Evolutionary conservation across 306 rosid genomes (phyloP).

Genomic region (Vigna hirtella): DNA sequence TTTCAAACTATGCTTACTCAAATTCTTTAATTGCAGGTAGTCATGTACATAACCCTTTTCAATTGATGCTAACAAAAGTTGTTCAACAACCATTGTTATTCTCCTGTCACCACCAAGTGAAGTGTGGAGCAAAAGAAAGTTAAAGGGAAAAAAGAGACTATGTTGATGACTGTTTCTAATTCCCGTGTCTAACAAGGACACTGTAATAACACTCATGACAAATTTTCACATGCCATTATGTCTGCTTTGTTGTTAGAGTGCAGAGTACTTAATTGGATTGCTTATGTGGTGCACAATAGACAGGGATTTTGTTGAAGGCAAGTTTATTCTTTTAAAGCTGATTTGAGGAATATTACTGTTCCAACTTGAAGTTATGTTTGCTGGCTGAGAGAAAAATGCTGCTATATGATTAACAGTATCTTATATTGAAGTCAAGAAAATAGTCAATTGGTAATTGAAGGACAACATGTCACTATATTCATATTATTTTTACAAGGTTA

Average conservation of each 20-base stretch:
- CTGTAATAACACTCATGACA: constrained; percentile 23
- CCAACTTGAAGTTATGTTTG: constrained; percentile 14
- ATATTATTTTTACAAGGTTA: not conserved
- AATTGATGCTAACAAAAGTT: constrained; percentile 39
- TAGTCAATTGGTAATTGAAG: constrained; percentile 26
- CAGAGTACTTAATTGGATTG: constrained; percentile 12
- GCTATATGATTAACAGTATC: constrained; percentile 7
- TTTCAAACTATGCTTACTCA: constrained; percentile 35
- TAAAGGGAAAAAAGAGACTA: constrained; percentile 14
- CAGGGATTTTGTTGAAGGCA: constrained; percentile 36
- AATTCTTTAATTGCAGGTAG: constrained; percentile 51
- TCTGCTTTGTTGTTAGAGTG: constrained; percentile 36
- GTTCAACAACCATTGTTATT: constrained; percentile 37
- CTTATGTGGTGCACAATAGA: constrained; percentile 29
- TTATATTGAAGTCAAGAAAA: not conserved
- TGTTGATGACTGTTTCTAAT: constrained; percentile 29
- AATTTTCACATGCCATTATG: not conserved
- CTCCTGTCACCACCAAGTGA: constrained; percentile 28
- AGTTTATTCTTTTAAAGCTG: constrained; percentile 28
- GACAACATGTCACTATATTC: not conserved
- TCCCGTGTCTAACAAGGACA: constrained; percentile 32
- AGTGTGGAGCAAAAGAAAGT: constrained; percentile 25
- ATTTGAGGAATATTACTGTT: constrained; percentile 34
- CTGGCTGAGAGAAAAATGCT: constrained; percentile 17
- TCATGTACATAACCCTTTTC: constrained; percentile 40